Evolutionary conservation across 352 stramenopile genomes (phyloP).

Genomic region (Phytophthora fragariae): DNA sequence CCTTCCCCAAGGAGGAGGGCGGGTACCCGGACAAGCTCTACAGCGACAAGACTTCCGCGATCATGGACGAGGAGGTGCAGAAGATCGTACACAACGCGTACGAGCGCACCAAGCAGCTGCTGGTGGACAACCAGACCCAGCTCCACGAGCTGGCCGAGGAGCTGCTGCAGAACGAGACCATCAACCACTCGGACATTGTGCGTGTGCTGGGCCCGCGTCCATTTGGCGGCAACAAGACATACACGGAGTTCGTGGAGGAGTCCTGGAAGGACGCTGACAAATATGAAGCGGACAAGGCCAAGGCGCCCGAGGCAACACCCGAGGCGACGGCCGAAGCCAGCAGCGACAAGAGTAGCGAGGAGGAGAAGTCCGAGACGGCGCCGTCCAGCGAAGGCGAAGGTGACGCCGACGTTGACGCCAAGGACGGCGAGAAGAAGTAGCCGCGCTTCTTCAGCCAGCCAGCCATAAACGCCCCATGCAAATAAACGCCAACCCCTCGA

Average conservation of each 20-base stretch:
- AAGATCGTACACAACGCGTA: slow-evolving; percentile 98
- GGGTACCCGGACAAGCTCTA: slow-evolving; percentile 95
- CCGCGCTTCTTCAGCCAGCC: slow-evolving; percentile 15
- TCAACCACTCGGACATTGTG: slow-evolving; percentile 98
- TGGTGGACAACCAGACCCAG: slow-evolving; percentile 94
- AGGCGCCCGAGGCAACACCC: slow-evolving; percentile 29
- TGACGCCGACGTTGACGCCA: slow-evolving; percentile 9
- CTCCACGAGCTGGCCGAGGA: slow-evolving; percentile 95
- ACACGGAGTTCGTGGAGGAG: slow-evolving; percentile 96
- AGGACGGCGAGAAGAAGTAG: slow-evolving; percentile 39
- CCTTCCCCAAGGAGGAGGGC: slow-evolving; percentile 95
- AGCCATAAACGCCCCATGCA: slow-evolving; percentile 30
- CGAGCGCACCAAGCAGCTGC: slow-evolving; percentile 94
- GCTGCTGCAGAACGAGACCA: slow-evolving; percentile 99
- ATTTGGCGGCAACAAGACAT: slow-evolving; percentile 95
- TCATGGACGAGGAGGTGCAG: slow-evolving; percentile 99
- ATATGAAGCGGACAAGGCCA: slow-evolving; percentile 76
- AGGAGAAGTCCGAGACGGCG: slow-evolving; percentile 16
- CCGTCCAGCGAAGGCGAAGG: slow-evolving; percentile 12
- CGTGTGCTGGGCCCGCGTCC: slow-evolving; percentile 94
- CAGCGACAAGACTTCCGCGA: slow-evolving; percentile 96
- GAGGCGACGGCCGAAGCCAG: slow-evolving; percentile 29
- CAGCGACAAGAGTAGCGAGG: not conserved
- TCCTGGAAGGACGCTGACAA: slow-evolving; percentile 88
- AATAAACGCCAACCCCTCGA: slow-evolving; percentile 31